Base-by-base conservation (phyloP, 768 basidiomycete genomes). In the Pulveroboletus ravenelii region DNA sequence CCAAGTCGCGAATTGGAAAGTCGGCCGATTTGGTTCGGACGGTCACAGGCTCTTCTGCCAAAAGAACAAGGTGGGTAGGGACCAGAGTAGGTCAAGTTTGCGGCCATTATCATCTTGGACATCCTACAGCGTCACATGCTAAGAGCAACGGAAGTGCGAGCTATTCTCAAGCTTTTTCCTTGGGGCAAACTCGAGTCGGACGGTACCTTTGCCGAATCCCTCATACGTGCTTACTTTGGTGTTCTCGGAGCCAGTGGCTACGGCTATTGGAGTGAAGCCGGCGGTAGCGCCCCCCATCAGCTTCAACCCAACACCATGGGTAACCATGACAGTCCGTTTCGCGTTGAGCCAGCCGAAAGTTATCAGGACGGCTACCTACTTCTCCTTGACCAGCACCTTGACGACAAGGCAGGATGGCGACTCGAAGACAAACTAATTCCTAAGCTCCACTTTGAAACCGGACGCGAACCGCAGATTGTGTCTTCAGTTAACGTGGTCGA, bases 141-240 rank as follows among this genome's bases (percentile, higher is more conserved):
- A 44, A 66, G 59, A 47, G 62, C 70, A 6, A 54, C 69, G 0
- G 54, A 68, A 48, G 59, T 70, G 15, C 71, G 64, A 30, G 62
- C 64, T 14, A 59, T 70, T 40, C 57, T 72, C 32, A 59, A 58
- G 17, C 67, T 70, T 20, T 76, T 75, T 53, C 69, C 74, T 8
- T 75, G 75, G 74, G 75, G 70, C 12, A 69, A 67, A 34, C 10
- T 76, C 18, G 74, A 76, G 50, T 64, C 60, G 10, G 75, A 75
- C 54, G 71, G 72, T 10, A 70, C 72, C 17, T 75, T 74, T 56
- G 48, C 58, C 6, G 60, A 61, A 38, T 56, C 67, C 17, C 36
- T 73, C 50, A 63, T 64, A n/a, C 67, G 65, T 13, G 75, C 67
- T 14, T 68, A 65, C 17, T 69, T 65, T 49, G 61, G 48, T 10